Evolutionary conservation across 805 yeast genomes (phyloP).

Genomic region (Millerozyma miso): DNA sequence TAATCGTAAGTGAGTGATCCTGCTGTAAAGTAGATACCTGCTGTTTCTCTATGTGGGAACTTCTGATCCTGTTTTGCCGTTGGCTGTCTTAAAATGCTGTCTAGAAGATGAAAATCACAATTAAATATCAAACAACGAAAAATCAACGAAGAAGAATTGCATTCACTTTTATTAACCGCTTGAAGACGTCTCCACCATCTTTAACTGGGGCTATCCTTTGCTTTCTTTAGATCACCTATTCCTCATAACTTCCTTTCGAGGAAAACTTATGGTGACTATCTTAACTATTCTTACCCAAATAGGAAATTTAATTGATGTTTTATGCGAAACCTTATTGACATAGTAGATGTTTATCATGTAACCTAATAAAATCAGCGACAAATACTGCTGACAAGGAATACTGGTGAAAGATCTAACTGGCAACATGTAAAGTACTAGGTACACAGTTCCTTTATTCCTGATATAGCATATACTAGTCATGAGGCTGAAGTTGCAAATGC

Average conservation of each 20-base stretch:
- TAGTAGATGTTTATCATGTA: neutral
- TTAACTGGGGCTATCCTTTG: neutral
- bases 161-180: no score
- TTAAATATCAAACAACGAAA: no score
- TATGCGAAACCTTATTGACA: neutral
- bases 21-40: neutral
- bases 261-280: neutral
- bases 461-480: no score
- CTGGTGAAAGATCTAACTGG: no score
- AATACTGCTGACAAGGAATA: no score
- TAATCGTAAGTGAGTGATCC: neutral
- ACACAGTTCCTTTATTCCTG: no score
- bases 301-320: constrained; percentile 1
- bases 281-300: neutral
- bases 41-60: neutral
- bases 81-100: neutral
- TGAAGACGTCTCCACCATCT: no score
- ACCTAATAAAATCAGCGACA: no score
- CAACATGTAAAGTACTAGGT: no score
- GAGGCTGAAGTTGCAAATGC: no score
- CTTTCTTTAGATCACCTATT: neutral
- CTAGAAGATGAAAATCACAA: no score
- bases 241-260: neutral
- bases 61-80: neutral
- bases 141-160: no score